Base-by-base conservation (phyloP, 805 yeast genomes). In the Zygosaccharomyces bailii region DNA sequence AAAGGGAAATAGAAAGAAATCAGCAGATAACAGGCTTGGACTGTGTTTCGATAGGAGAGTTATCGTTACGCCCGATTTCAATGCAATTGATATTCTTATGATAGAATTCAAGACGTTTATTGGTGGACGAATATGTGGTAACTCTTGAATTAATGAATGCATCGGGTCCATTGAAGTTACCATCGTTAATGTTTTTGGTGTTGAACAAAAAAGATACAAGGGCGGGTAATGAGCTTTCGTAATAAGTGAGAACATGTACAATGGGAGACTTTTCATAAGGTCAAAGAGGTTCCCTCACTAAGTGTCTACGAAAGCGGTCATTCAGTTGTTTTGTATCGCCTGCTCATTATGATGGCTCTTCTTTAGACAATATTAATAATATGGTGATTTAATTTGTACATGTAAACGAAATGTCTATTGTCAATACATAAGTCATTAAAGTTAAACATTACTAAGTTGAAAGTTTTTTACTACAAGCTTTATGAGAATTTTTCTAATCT, bases 211-310 rank as follows among this genome's bases (percentile, higher is more conserved):
- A 37, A 24, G 13, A 37, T 17, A 11, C 21, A 14, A 9, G 17
- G 18, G 23, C 40, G 40, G 40, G 40, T 37, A 25, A 37, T 14
- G 16, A 2, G 1, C 9, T 16, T 16, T 10, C 40, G 40, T 37
- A 14, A 2, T 5, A 37, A 14, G 21, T 25, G 40, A 37, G 14
- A 6, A 4, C 14, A 5, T 10, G 11, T 6, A 11, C 30, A 25
- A 25, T 11, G 30, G 30, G n/a, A 11, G 30, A 25, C 11, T 21
- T 9, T n/a, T n/a, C n/a, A n/a, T n/a, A n/a, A n/a, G n/a, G n/a
- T n/a, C n/a, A n/a, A n/a, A n/a, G n/a, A n/a, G n/a, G n/a, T n/a
- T 23, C 9, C 25, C 25, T 23, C 25, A 9, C 25, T 23, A 23
- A 23, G 6, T 23, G 25, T n/a, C n/a, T n/a, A n/a, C n/a, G n/a